A percentile compares a stretch with the other conserved stretches of the same genome.
These are phyloP conservation scores for Allomyces javanicus DNA, from an alignment of 192 early-diverging fungal genomes.

Conservation along the genomic window DNA sequence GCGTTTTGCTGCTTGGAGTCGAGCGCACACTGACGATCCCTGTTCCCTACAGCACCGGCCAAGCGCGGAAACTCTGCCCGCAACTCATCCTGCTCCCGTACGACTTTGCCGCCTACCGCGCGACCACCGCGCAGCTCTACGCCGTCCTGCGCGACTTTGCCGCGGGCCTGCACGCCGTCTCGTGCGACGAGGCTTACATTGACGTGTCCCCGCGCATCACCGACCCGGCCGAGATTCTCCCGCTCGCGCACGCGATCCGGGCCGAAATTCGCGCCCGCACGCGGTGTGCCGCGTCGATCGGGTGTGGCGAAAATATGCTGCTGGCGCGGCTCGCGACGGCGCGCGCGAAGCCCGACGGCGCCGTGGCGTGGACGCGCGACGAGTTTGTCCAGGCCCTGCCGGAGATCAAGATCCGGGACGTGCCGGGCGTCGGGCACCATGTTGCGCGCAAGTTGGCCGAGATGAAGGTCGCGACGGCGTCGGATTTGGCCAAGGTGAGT, in stretches of 20 bases:
- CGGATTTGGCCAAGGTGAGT: not conserved
- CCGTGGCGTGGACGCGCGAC: not conserved
- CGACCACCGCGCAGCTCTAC: constrained; percentile 23
- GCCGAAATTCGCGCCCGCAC: not conserved
- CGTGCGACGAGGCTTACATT: not conserved
- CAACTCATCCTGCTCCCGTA: constrained; percentile 40
- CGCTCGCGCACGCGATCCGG: not conserved
- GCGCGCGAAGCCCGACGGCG: not conserved
- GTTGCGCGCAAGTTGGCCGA: not conserved
- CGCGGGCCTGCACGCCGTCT: not conserved
- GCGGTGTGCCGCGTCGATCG: not conserved
- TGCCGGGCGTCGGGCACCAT: not conserved
- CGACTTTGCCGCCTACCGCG: constrained; percentile 14
- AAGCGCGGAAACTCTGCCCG: constrained; percentile 49
- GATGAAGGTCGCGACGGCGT: not conserved
- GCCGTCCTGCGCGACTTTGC: constrained; percentile 20
- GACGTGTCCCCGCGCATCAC: not conserved
- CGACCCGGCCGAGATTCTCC: not conserved
- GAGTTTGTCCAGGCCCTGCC: not conserved
- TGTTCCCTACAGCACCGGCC: constrained; percentile 19
- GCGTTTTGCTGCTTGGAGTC: not conserved
- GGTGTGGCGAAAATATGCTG: not conserved
- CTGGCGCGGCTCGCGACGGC: not conserved
- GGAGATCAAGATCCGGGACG: not conserved
- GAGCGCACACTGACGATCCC: not conserved